These are phyloP conservation scores for Craspedostauros australis DNA, from an alignment of 108 stramenopile species.

Conservation along the genomic window DNA sequence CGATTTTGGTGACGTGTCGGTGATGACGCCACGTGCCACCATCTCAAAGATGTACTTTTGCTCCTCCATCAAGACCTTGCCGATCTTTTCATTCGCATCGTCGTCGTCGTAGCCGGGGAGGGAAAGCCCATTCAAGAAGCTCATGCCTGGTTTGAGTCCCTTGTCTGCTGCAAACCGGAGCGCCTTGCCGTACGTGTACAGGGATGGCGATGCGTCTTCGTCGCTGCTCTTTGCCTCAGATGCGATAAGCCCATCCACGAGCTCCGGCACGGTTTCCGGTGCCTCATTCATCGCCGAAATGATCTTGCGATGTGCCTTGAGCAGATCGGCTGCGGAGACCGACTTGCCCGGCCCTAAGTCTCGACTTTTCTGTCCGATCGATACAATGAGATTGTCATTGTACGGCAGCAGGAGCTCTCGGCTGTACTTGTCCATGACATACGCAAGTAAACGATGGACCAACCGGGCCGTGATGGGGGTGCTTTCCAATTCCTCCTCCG, in stretches of 20 bases:
- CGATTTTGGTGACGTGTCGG: conserved; percentile 57
- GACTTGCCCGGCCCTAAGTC: conserved; percentile 1
- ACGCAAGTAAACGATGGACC: conserved; percentile 28
- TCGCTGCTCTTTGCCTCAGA: background rate
- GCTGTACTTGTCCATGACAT: conserved; percentile 5
- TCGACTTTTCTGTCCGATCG: too few species aligned
- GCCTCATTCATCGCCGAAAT: conserved; percentile 1
- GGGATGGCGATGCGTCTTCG: conserved; percentile 11
- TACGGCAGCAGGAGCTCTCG: conserved; percentile 14
- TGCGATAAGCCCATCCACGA: conserved; percentile 2
- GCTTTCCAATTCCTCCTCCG: conserved; percentile 8
- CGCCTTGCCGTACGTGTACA: conserved; percentile 33
- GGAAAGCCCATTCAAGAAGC: conserved; percentile 81
- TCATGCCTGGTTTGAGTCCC: conserved; percentile 61
- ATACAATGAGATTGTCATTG: conserved; percentile 17
- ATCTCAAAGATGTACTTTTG: conserved; percentile 45
- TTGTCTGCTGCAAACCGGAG: conserved; percentile 55
- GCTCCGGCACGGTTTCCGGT: too few species aligned
- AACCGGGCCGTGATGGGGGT: conserved; percentile 23
- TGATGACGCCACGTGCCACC: conserved; percentile 48
- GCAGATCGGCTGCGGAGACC: conserved; percentile 19
- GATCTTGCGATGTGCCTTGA: conserved; percentile 33
- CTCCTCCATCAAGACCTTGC: conserved; percentile 54
- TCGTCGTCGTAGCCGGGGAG: conserved; percentile 32
- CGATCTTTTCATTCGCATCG: conserved; percentile 26